Evolutionary conservation across 371 early-diverging fungal genomes (phyloP), one percentile per base, ranked within the genome.

Genomic region (Rhizopus delemar): DNA sequence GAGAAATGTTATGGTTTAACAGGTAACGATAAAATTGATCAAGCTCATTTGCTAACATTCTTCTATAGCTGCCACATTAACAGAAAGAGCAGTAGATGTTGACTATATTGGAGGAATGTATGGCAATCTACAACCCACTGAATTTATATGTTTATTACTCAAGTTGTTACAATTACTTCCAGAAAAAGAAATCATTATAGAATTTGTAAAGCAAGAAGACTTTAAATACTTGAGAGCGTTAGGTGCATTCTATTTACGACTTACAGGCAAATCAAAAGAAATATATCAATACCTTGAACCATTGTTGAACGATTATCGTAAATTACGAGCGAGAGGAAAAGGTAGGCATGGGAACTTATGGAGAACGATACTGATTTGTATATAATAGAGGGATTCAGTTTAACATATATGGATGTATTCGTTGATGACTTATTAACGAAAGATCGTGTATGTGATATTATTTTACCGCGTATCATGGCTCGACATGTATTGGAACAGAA

Each of bases 81-180:
- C 96, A 70, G 97, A 95, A 63, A 90, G 91, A 65, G 96, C 96
- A 3, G 90, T 89, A 12, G 85, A 81, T 11, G 74, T 98, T 5
- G 74, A 70, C 2, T 75, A 69, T 46, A 87, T 98, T 59, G 97
- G 97, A 29, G 96, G 97, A 4, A 84, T 86, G 58, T 94, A 82
- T 66, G 96, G 93, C 4, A 86, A 84, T 60, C 90, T 91, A 57
- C 84, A 84, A 60, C 97, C 98, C 4, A 93, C 94, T 8, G 90
- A 90, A 59, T 98, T 98, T 66, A 70, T 96, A 29, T 96, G 96
- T 63, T 81, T 96, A 12, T 71, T 84, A 2, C 81, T 96, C 31
- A 96, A 95, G 67, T 73, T 97, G 58, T 80, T 97, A 9, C 94
- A 96, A 68, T 73, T 97, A 9, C 92, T 94, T 65, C 98, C 98